Evolutionary conservation across 176 grass and related monocot species (phyloP).

Genomic region (Hordeum marinum): DNA sequence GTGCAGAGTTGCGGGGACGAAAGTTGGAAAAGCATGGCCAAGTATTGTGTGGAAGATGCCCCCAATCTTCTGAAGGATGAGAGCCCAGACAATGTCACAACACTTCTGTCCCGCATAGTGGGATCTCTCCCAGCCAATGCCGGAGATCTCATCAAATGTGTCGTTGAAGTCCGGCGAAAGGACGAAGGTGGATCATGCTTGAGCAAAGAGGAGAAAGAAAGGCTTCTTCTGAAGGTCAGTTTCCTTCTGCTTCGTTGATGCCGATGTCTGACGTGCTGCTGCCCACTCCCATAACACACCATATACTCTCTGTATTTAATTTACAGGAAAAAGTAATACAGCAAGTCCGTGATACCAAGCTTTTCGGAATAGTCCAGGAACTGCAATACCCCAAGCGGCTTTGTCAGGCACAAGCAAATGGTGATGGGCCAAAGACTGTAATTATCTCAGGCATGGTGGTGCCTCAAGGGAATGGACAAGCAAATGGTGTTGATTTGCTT

Average conservation of each 20-base stretch:
- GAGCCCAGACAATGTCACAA: conserved; percentile 26
- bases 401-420: conserved; percentile 29
- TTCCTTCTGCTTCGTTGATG: neutral
- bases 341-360: conserved; percentile 50
- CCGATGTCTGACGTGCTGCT: neutral
- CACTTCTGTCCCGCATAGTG: conserved; percentile 48
- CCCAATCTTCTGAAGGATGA: conserved; percentile 63
- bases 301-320: neutral
- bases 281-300: neutral
- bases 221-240: conserved; percentile 44
- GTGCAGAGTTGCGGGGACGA: conserved; percentile 64
- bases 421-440: conserved; percentile 21
- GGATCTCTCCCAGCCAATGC: conserved; percentile 59
- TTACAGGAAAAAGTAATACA: conserved; percentile 63
- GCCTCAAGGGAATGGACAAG: conserved; percentile 35
- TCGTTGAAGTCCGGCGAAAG: conserved; percentile 75
- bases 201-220: conserved; percentile 68
- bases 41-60: conserved; percentile 56
- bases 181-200: conserved; percentile 53
- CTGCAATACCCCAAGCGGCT: conserved; percentile 33
- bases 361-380: conserved; percentile 51
- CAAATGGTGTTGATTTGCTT: conserved; percentile 38
- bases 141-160: conserved; percentile 79
- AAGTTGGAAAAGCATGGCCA: conserved; percentile 64
- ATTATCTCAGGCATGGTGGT: conserved; percentile 32